These are phyloP conservation scores for Pezicula radicicola DNA, from an alignment of 2,329 filamentous ascomycete genomes.

Conservation along the genomic window DNA sequence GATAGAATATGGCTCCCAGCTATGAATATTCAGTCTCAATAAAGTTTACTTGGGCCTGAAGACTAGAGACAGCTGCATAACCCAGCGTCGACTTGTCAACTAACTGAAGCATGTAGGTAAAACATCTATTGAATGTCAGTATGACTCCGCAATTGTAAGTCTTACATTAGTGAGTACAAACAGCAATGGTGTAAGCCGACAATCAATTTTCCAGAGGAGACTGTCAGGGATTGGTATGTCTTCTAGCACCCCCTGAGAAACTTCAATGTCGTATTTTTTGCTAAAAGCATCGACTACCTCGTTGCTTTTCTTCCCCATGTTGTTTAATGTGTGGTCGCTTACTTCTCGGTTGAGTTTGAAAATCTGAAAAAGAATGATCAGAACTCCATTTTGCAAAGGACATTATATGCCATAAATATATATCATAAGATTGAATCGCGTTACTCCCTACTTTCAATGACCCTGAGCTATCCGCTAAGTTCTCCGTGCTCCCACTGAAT, in stretches of 20 bases:
- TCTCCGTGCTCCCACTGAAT: too few species aligned
- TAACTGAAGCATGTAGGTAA: conserved; percentile 1
- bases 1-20: conserved; percentile 12
- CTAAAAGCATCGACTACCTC: not conserved
- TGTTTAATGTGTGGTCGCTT: too few species aligned
- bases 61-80: conserved; percentile 54
- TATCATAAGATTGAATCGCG: too few species aligned
- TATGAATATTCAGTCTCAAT: conserved; percentile 48
- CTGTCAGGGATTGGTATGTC: not conserved
- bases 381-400: too few species aligned
- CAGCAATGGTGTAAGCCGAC: conserved; percentile 9
- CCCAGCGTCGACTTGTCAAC: conserved; percentile 40
- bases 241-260: not conserved
- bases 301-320: not conserved
- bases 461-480: too few species aligned
- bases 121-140: not conserved
- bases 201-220: conserved; percentile 9
- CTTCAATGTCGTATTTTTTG: not conserved
- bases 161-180: not conserved
- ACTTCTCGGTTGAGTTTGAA: too few species aligned
- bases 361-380: too few species aligned
- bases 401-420: too few species aligned
- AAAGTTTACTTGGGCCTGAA: conserved; percentile 48
- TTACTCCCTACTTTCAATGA: too few species aligned
- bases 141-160: not conserved